A percentile compares a stretch with the other conserved stretches of the same genome.
Conservation (phyloP, 2,329 filamentous ascomycete genomes). For the Fusarium sp. region DNA sequence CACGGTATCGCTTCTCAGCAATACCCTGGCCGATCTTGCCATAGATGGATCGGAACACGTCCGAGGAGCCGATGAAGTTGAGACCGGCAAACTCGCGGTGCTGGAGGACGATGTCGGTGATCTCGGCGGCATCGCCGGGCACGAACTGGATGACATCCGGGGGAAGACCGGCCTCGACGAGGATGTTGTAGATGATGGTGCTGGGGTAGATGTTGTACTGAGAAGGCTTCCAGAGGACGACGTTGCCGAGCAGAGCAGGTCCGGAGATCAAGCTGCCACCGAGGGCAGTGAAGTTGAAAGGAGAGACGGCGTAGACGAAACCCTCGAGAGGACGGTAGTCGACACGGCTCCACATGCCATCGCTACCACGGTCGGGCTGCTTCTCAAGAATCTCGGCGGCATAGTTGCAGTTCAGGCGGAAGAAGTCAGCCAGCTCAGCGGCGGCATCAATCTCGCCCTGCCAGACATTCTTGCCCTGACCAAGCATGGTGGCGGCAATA, state of each 20-base stretch:
- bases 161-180: constrained; percentile 90
- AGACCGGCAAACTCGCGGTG: constrained; percentile 89
- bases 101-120: constrained; percentile 80
- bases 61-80: constrained; percentile 93
- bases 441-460: constrained; percentile 97
- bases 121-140: constrained; percentile 85
- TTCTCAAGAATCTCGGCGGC: constrained; percentile 64
- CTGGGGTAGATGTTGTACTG: constrained; percentile 87
- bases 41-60: constrained; percentile 89
- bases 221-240: constrained; percentile 95
- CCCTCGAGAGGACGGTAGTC: constrained; percentile 94
- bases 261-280: constrained; percentile 85
- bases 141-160: constrained; percentile 92
- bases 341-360: constrained; percentile 68
- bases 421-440: constrained; percentile 90
- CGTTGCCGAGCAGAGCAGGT: constrained; percentile 91
- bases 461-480: constrained; percentile 98
- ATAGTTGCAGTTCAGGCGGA: constrained; percentile 93
- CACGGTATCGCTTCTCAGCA: constrained; percentile 81
- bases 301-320: constrained; percentile 92
- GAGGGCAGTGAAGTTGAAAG: constrained; percentile 97
- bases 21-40: constrained; percentile 86
- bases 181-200: constrained; percentile 89
- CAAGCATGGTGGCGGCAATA: constrained; percentile 95
- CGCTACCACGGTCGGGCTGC: constrained; percentile 49